Evolutionary conservation across 192 early-diverging fungal species (phyloP).

Genomic region (Backusella tuberculispora): DNA sequence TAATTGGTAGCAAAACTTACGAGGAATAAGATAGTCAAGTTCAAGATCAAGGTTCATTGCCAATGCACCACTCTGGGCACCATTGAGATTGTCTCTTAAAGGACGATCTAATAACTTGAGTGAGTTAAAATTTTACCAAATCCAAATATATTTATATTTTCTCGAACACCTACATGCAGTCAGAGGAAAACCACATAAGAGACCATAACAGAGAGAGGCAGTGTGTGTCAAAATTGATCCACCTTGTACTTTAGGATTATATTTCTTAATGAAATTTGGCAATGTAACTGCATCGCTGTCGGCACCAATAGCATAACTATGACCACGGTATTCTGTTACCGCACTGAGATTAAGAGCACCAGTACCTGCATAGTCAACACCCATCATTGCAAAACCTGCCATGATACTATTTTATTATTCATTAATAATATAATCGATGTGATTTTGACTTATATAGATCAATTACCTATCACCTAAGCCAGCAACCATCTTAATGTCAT

Average conservation of each 20-base stretch:
- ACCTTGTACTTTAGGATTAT: constrained; percentile 43
- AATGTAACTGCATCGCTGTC: constrained; percentile 45
- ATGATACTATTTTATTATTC: constrained; percentile 43
- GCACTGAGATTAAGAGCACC: constrained; percentile 34
- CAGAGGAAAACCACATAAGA: background rate
- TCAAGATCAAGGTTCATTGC: constrained; percentile 46
- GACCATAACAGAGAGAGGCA: background rate
- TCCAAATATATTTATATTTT: background rate
- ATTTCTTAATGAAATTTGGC: constrained; percentile 50
- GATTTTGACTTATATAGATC: background rate
- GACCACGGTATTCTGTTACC: constrained; percentile 51
- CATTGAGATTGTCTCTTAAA: constrained; percentile 51
- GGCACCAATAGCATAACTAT: constrained; percentile 53
- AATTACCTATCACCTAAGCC: constrained; percentile 52
- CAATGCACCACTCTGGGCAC: constrained; percentile 54
- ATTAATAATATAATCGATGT: background rate
- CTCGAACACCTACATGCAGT: background rate
- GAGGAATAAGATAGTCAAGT: constrained; percentile 45
- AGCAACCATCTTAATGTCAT: constrained; percentile 57
- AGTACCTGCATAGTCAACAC: constrained; percentile 22
- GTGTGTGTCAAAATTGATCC: constrained; percentile 44
- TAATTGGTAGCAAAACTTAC: background rate
- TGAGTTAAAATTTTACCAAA: background rate
- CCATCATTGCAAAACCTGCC: constrained; percentile 55
- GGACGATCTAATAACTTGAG: background rate